phyloP scores from a whole-genome alignment of 2,329 filamentous ascomycete species.

The Arthroderma sp. region DNA sequence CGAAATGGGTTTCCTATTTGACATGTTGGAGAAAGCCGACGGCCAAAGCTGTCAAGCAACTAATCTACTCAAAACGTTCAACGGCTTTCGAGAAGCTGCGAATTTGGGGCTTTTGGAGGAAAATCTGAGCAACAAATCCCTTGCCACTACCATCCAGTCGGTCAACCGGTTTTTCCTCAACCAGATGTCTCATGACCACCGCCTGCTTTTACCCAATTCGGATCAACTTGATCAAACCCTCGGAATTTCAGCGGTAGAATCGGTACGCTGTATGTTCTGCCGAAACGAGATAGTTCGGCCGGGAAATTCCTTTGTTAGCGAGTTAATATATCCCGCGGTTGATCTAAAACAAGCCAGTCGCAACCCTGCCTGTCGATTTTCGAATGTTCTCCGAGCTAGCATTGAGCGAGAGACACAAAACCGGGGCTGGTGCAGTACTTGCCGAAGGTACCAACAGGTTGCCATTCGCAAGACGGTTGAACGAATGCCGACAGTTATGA shows the following conservation, averaged over 20 bases:
- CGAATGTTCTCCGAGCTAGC: conserved; percentile 80
- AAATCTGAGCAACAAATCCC: conserved; percentile 55
- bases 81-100: conserved; percentile 64
- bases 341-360: conserved; percentile 40
- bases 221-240: conserved; percentile 57
- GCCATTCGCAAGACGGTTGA: conserved; percentile 74
- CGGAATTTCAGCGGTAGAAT: conserved; percentile 30
- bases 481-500: conserved; percentile 68
- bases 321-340: conserved; percentile 62
- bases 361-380: conserved; percentile 50
- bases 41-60: conserved; percentile 93
- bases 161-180: conserved; percentile 76
- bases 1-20: conserved; percentile 88
- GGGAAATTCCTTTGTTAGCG: conserved; percentile 68
- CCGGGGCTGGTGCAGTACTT: conserved; percentile 85
- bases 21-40: conserved; percentile 94
- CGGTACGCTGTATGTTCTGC: conserved; percentile 75
- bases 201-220: conserved; percentile 49
- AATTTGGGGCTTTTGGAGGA: conserved; percentile 76
- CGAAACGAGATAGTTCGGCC: conserved; percentile 71
- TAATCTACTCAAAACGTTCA: conserved; percentile 82
- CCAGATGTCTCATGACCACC: conserved; percentile 64
- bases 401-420: conserved; percentile 81
- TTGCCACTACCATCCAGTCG: conserved; percentile 73
- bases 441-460: conserved; percentile 79